Evolutionary conservation across 2,329 filamentous ascomycete species (phyloP).

Genomic region (Fusarium globosum): DNA sequence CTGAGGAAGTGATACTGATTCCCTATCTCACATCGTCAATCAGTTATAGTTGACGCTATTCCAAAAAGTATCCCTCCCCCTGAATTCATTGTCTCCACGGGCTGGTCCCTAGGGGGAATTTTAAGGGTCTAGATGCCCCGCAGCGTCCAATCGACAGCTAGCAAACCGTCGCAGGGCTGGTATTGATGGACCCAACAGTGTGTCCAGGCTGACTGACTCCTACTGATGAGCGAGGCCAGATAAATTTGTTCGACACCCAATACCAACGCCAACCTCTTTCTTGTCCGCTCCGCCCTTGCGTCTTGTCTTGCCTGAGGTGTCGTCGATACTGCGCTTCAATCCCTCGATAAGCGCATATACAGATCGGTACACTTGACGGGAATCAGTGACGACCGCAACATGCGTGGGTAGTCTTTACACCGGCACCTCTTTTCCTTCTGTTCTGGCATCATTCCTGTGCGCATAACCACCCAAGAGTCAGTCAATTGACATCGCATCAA

Average conservation of each 20-base stretch:
- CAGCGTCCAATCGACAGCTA: conserved; percentile 41
- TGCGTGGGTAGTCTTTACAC: conserved; percentile 39
- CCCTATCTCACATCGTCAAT: not conserved
- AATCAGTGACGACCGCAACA: conserved; percentile 27
- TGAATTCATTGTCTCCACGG: conserved; percentile 20
- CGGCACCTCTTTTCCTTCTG: conserved; percentile 8
- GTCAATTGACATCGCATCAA: conserved; percentile 33
- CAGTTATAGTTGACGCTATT: not conserved
- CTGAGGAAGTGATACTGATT: not conserved
- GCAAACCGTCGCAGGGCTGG: conserved; percentile 39
- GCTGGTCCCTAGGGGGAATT: conserved; percentile 11
- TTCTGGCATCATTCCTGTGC: conserved; percentile 17
- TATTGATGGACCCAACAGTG: conserved; percentile 4
- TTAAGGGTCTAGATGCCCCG: conserved; percentile 37
- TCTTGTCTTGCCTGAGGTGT: not conserved
- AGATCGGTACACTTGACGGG: not conserved
- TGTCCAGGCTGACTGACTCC: not conserved
- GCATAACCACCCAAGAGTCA: conserved; percentile 17
- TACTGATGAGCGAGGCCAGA: conserved; percentile 31
- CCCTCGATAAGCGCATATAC: conserved; percentile 11
- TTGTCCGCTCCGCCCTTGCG: conserved; percentile 20
- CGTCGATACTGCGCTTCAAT: conserved; percentile 8
- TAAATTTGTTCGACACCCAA: conserved; percentile 37
- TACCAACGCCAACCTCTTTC: conserved; percentile 19
- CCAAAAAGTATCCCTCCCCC: conserved; percentile 4